Evolutionary conservation across 208 protist species (phyloP).

Genomic region (Kentomonas sorsogonicus): DNA sequence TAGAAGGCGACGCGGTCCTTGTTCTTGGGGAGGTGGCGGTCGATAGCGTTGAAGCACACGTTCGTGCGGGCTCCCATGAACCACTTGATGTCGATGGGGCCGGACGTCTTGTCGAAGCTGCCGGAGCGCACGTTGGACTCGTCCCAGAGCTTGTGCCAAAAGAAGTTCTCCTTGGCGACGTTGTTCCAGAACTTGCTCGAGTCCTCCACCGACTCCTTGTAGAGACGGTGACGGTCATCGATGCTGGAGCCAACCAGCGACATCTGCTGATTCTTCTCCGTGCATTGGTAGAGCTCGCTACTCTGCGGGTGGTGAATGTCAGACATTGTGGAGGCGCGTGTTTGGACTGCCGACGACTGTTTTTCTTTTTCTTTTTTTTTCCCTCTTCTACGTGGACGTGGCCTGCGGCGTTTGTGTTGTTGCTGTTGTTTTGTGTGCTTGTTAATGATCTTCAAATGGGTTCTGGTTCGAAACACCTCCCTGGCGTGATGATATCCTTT

Average conservation of each 20-base stretch:
- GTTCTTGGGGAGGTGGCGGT: conserved; percentile 68
- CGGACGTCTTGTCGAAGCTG: conserved; percentile 77
- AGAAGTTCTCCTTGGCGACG: conserved; percentile 57
- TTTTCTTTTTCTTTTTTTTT: too few species aligned
- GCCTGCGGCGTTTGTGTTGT: too few species aligned
- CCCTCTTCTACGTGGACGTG: too few species aligned
- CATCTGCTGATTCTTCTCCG: conserved; percentile 12
- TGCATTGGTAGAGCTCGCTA: conserved; percentile 1
- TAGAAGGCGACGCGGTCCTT: conserved; percentile 79
- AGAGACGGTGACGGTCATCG: conserved; percentile 50
- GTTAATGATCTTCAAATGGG: too few species aligned
- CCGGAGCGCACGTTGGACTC: conserved; percentile 51
- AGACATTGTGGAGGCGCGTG: neutral
- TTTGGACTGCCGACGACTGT: too few species aligned
- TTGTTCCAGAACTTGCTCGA: conserved; percentile 61
- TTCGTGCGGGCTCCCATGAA: conserved; percentile 78
- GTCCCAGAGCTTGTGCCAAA: conserved; percentile 63
- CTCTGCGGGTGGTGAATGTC: neutral
- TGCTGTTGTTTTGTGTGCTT: too few species aligned
- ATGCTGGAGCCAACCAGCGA: conserved; percentile 40
- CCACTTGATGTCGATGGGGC: conserved; percentile 67
- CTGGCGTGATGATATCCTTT: too few species aligned
- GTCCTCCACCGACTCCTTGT: conserved; percentile 54
- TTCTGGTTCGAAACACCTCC: too few species aligned
- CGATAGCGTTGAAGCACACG: conserved; percentile 89